phyloP scores from a whole-genome alignment of 2,329 filamentous ascomycete species.

The Passalora sequoiae region DNA sequence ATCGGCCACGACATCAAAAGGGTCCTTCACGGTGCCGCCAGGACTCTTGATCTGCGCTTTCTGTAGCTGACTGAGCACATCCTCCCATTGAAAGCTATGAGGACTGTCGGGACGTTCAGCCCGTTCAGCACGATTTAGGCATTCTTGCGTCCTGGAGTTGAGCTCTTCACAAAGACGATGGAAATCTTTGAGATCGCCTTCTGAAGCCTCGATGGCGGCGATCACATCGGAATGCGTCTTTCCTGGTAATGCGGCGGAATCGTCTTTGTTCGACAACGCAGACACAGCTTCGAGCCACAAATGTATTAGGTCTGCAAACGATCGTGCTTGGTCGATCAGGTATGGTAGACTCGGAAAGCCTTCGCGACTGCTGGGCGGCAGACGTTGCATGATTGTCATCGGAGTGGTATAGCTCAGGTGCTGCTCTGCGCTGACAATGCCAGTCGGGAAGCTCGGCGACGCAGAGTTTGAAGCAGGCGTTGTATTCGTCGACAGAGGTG shows the following conservation, averaged over 20 bases:
- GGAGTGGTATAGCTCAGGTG: constrained; percentile 70
- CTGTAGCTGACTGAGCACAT: constrained; percentile 45
- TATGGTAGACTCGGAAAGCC: constrained; percentile 92
- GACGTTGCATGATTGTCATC: constrained; percentile 76
- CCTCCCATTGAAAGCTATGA: constrained; percentile 49
- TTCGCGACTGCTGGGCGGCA: constrained; percentile 76
- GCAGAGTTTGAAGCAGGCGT: constrained; percentile 40
- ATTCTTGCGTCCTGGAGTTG: constrained; percentile 46
- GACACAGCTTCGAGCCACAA: constrained; percentile 63
- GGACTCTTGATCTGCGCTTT: constrained; percentile 20
- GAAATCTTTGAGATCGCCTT: constrained; percentile 46
- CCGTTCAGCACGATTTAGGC: constrained; percentile 48
- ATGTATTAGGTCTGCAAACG: constrained; percentile 76
- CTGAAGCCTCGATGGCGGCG: constrained; percentile 29
- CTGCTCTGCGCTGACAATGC: constrained; percentile 29
- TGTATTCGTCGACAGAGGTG: constrained; percentile 54
- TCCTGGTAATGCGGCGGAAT: constrained; percentile 15
- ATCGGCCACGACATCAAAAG: constrained; percentile 26
- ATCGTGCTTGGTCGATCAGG: constrained; percentile 81
- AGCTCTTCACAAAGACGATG: constrained; percentile 47
- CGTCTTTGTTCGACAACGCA: constrained; percentile 16
- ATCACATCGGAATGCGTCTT: constrained; percentile 33
- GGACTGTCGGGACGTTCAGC: constrained; percentile 48
- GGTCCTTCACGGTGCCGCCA: constrained; percentile 26
- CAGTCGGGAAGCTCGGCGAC: constrained; percentile 25